Conservation (phyloP, 2,329 filamentous ascomycete species). For the Boeremia lycopersici region DNA sequence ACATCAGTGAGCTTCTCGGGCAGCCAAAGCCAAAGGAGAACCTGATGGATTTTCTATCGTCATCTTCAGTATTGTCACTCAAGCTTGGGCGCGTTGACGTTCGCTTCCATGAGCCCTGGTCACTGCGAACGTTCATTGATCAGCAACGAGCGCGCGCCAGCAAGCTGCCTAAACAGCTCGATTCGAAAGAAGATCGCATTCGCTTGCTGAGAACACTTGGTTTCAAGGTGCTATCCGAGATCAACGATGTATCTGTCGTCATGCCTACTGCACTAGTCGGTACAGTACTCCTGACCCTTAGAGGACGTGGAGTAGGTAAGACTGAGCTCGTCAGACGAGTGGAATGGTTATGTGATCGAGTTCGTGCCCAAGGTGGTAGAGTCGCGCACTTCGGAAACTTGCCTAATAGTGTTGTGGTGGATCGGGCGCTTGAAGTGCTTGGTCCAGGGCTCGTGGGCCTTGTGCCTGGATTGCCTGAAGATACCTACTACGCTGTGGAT, state of each 20-base stretch:
- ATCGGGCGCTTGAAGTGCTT: constrained; percentile 88
- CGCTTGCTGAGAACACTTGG: constrained; percentile 84
- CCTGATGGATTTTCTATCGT: constrained; percentile 83
- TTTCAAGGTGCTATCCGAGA: constrained; percentile 90
- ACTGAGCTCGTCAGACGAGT: constrained; percentile 83
- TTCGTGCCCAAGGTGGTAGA: constrained; percentile 83
- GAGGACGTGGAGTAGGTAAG: constrained; percentile 89
- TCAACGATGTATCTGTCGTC: constrained; percentile 94
- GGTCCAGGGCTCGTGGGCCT: constrained; percentile 86
- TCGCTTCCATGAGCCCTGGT: constrained; percentile 96
- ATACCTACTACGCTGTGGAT: constrained; percentile 93
- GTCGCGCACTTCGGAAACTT: constrained; percentile 91
- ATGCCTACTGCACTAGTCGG: constrained; percentile 98
- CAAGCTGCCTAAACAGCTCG: constrained; percentile 42
- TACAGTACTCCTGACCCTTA: constrained; percentile 86
- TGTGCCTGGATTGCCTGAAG: constrained; percentile 80
- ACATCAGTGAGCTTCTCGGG: constrained; percentile 91
- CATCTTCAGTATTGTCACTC: constrained; percentile 85
- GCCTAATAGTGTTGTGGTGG: constrained; percentile 80
- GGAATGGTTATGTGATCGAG: constrained; percentile 84
- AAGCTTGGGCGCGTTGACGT: constrained; percentile 92
- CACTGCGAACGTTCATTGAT: constrained; percentile 78
- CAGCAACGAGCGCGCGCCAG: constrained; percentile 70
- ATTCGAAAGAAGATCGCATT: constrained; percentile 59
- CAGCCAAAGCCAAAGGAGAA: constrained; percentile 97